Evolutionary conservation across 2,329 filamentous ascomycete genomes (phyloP), one percentile per base, ranked within the genome.

Genomic region (Aspergillus floridensis): DNA sequence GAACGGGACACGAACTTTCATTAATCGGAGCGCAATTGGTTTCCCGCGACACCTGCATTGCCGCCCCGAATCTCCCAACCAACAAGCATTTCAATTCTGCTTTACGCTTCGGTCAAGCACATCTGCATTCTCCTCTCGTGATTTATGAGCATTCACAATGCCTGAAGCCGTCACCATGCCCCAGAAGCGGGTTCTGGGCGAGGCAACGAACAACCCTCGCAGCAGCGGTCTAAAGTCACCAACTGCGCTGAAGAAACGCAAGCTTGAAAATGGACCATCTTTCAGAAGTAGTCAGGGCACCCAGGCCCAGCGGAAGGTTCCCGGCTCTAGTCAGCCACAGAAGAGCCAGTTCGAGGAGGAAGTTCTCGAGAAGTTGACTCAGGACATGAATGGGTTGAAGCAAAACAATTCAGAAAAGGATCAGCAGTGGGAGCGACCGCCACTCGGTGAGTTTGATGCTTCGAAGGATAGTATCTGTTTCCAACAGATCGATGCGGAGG

Each of bases 331-430:
- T 67, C 74, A 77, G 59, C 72, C 73, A 10, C 91, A 93, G 75
- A 97, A 96, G 79, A 96, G 92, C 74, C 85, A 89, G 57, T 99
- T 99, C 74, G 95, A 98, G 77, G 88, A 90, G 59, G 92, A 97
- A 72, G 91, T 96, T 2, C 83, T 99, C 62, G 93, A 97, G 82
- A 96, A 96, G 80, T 85, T 99, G 76, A 95, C 92, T 62, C 93
- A 98, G 76, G 92, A 97, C 72, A 93, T 98, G 62, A 88, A 86
- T 24, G 90, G 88, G 21, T 81, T 96, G 66, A 96, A 93, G 80
- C 84, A 91, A 69, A 91, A 84, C 76, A 98, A 96, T 76, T 84
- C 90, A 2, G 95, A 99, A 73, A 96, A 88, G 74, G 93, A 98
- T 74, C 95, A 99, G 76, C 84, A 91, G 72, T 99, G 95, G 96